These are phyloP conservation scores for Lipomyces yamanashiensis DNA, from an alignment of 805 yeast species.

Conservation along the genomic window DNA sequence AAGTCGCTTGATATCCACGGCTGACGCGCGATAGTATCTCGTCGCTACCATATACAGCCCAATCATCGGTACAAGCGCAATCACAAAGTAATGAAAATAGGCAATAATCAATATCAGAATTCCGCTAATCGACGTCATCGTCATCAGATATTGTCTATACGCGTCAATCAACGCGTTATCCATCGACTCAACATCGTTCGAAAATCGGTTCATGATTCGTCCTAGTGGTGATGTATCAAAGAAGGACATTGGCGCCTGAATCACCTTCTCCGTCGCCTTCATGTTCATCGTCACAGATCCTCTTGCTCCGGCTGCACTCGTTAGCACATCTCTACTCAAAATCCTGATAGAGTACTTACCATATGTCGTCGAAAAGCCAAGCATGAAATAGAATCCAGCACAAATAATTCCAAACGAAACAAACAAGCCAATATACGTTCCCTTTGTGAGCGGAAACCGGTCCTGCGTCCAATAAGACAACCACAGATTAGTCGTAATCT, in stretches of 20 bases:
- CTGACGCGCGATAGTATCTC: constrained; percentile 67
- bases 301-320: constrained; percentile 50
- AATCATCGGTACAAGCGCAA: constrained; percentile 61
- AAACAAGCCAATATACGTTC: constrained; percentile 71
- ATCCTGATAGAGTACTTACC: constrained; percentile 6
- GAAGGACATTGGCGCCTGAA: constrained; percentile 81
- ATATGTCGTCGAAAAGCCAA: constrained; percentile 46
- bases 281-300: constrained; percentile 67
- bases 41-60: constrained; percentile 54
- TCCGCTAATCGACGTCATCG: constrained; percentile 61
- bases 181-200: constrained; percentile 83
- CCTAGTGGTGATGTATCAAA: constrained; percentile 90
- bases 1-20: constrained; percentile 75
- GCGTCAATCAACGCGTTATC: constrained; percentile 81
- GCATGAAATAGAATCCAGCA: constrained; percentile 53
- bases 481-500: constrained; percentile 69
- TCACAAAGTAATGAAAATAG: constrained; percentile 77
- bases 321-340: constrained; percentile 51
- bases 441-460: constrained; percentile 56
- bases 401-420: constrained; percentile 61
- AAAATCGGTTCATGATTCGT: constrained; percentile 79
- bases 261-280: constrained; percentile 59
- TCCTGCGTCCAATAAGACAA: constrained; percentile 77
- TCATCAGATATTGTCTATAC: constrained; percentile 62
- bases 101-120: constrained; percentile 67